Percentiles rank a stretch among this genome's conserved stretches.
phyloP scores from a whole-genome alignment of 1,284 basidiomycete genomes.

The Inonotus obliquus region DNA sequence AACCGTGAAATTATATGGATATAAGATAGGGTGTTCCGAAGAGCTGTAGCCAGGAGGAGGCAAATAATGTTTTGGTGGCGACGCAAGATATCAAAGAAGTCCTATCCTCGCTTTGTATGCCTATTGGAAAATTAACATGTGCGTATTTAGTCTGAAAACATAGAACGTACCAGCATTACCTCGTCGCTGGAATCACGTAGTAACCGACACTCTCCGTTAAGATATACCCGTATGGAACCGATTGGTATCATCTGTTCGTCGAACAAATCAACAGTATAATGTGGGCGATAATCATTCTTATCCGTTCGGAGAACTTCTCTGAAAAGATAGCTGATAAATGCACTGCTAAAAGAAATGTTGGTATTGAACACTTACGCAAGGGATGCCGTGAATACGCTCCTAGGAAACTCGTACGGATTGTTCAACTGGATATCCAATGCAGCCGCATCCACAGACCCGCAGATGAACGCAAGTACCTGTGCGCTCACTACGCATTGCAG shows the following conservation, averaged over 20 bases:
- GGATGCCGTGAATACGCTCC: neutral
- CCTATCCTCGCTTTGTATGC: neutral
- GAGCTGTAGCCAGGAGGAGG: too few relatives aligned
- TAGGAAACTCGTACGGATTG: neutral
- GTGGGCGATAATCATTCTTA: neutral
- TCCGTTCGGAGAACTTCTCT: neutral
- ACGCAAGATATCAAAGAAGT: neutral
- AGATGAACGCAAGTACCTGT: neutral
- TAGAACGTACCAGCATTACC: neutral
- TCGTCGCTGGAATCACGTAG: neutral
- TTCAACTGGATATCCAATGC: neutral
- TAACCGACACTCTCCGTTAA: neutral
- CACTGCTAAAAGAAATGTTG: too few relatives aligned
- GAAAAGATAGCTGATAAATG: neutral
- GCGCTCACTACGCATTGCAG: neutral
- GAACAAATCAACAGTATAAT: constrained; percentile 2
- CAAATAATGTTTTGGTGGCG: too few relatives aligned
- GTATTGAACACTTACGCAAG: neutral
- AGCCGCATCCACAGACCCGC: neutral
- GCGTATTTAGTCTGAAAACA: neutral
- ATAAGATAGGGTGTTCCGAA: too few relatives aligned
- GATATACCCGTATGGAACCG: neutral
- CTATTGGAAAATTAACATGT: neutral
- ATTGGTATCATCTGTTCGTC: neutral
- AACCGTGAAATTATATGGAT: too few relatives aligned